Evolutionary conservation across 2,329 filamentous ascomycete species (phyloP), one percentile per base, ranked within the genome.

Genomic region (Nemania sp.): DNA sequence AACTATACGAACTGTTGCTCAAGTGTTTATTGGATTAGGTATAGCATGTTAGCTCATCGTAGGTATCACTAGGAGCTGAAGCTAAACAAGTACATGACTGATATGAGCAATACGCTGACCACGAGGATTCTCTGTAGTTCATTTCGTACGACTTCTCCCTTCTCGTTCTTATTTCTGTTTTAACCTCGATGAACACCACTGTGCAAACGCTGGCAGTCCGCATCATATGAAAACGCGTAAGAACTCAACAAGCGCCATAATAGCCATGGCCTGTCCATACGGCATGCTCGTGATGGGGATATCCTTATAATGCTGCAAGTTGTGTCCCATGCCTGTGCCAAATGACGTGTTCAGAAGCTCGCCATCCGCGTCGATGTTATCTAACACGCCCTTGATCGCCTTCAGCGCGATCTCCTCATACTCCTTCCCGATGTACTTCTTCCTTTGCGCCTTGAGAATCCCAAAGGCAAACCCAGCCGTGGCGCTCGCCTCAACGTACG

Each of bases 201-300:
- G 32, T 35, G 32, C 32, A 35, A 35, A 5, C 32, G n/a, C n/a
- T 35, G 32, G 11, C 38, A 7, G 18, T 26, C n/a, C n/a, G n/a
- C n/a, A 55, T 72, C 73, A 81, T 61, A 81, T 79, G 53, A 87
- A 91, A 35, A 85, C 85, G 55, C 91, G 84, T 78, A 92, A 77
- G 73, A 91, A 92, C 80, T 95, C 92, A 0, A 91, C 91, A 70
- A 94, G 78, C 0, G 91, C 89, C 89, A 94, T 93, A 70, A 94
- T 93, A 0, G 91, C 92, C 92, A 94, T 94, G 0, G 92, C 91
- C 78, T 94, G 92, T 0, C 92, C 92, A 74, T 94, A 94, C 6
- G 92, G 92, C 92, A 94, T 95, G 73, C 90, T 91, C 2, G 92
- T 95, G 69, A 90, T 80, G 1, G 89, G 86, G 66, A 95, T 94